Evolutionary conservation across 257 asterid species (phyloP), one percentile per base, ranked within the genome.

Genomic region (Ligustrum vulgare): DNA sequence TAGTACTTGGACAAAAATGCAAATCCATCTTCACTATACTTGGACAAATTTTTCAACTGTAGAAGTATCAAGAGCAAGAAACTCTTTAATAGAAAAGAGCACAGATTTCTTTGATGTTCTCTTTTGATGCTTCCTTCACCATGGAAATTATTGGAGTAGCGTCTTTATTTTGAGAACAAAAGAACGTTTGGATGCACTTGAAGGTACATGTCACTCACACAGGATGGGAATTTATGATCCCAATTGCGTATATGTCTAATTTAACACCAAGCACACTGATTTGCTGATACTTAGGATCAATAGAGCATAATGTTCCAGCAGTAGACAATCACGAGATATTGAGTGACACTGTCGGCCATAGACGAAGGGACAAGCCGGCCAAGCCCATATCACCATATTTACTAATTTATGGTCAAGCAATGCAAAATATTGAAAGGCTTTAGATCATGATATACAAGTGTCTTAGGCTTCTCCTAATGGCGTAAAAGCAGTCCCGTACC

Each of bases 211-310:
- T 28, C 31, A 28, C 31, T 28, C 31, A 28, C 31, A 28, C 31
- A 1, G 31, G 31, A 28, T 28, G 31, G 31, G 31, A 28, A 28
- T 28, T 28, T 54, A 80, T 80, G 73, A 83, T 73, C 51, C 86
- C 86, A 18, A 83, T 58, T 1, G 86, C 70, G 56, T 83, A 83
- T 60, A 83, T 78, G 34, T 83, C 86, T 0, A 84, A 83, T 71
- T 83, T 83, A 45, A 80, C 69, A 0, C 86, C 82, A 18, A 83
- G 84, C 84, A 83, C 80, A 8, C 86, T 84, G 0, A 84, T 83
- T 39, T 80, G 86, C 49, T 83, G 86, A 79, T 79, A 80, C 70
- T 83, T 84, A 6, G 84, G 84, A 25, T 83, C 84, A 11, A 80
- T 79, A 33, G 76, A 80, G 77, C 84, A 77, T 76, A 73, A 76